Evolutionary conservation across 345 rosid species (phyloP).

Genomic region (Citrus hindsii): DNA sequence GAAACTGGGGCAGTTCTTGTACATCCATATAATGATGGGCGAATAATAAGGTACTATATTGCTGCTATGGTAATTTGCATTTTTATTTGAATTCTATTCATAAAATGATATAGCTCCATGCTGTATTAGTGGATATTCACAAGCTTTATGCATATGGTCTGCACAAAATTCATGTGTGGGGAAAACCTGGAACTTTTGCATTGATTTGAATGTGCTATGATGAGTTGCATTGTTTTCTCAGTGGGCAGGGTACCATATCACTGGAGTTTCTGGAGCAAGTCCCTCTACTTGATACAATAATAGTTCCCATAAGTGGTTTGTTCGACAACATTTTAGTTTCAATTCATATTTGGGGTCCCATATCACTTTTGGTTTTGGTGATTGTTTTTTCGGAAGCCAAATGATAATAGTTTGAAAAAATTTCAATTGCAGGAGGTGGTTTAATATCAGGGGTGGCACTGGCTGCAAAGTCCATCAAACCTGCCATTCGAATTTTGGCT

Average conservation of each 20-base stretch:
- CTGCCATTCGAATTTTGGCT: constrained; percentile 66
- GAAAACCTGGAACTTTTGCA: not conserved
- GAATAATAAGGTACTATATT: constrained; percentile 61
- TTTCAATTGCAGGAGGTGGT: constrained; percentile 60
- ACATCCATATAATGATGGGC: constrained; percentile 75
- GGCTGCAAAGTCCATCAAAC: constrained; percentile 89
- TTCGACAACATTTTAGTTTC: constrained; percentile 1
- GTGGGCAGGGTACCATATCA: constrained; percentile 89
- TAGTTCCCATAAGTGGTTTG: constrained; percentile 87
- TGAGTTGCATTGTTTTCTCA: constrained; percentile 22
- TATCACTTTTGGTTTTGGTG: not conserved
- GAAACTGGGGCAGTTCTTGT: constrained; percentile 83
- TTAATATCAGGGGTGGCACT: constrained; percentile 88
- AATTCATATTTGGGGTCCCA: not conserved
- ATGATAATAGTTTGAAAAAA: not conserved
- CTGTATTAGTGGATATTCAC: not conserved
- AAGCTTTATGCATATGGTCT: not conserved
- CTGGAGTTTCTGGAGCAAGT: constrained; percentile 81
- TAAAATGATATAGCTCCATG: not conserved
- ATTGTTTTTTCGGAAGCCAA: not conserved
- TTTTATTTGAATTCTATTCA: no score
- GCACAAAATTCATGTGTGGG: not conserved
- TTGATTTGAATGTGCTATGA: constrained; percentile 1
- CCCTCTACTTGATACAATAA: constrained; percentile 60
- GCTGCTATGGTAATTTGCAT: not conserved